Conservation (phyloP, 116 monocot genomes). For the Posidonia oceanica region DNA sequence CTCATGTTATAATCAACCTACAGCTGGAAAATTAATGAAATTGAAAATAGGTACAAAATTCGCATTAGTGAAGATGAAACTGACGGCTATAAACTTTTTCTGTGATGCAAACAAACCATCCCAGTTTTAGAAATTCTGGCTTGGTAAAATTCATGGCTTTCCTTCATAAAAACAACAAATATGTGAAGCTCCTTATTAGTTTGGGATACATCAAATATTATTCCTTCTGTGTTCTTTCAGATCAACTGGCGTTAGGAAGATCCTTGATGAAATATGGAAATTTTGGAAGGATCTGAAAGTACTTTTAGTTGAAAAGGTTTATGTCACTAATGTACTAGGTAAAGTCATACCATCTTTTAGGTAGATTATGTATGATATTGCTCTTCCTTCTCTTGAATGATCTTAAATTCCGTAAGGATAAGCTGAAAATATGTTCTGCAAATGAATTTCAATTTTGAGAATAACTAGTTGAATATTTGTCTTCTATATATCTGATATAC, state of each 20-base stretch:
- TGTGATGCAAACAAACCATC: no score
- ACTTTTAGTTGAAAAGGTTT: constrained; percentile 73
- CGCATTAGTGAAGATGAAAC: no score
- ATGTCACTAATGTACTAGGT: constrained; percentile 87
- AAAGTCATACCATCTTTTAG: background rate
- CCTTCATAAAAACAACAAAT: no score
- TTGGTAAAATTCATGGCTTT: no score
- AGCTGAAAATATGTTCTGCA: background rate
- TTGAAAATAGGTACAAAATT: no score
- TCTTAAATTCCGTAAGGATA: background rate
- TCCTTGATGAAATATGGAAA: constrained; percentile 32
- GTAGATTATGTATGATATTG: background rate
- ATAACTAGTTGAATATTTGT: background rate
- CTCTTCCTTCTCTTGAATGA: background rate
- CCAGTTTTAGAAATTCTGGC: no score
- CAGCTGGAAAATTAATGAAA: no score
- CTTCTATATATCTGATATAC: no score
- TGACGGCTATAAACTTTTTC: no score
- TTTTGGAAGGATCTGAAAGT: constrained; percentile 82
- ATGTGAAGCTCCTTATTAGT: background rate
- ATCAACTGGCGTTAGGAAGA: constrained; percentile 16
- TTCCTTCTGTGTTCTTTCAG: constrained; percentile 12
- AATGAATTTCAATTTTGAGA: background rate
- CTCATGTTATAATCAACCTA: no score
- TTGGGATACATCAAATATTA: background rate